These are phyloP conservation scores for Mycena pura DNA, from an alignment of 768 basidiomycete species.

Conservation along the genomic window DNA sequence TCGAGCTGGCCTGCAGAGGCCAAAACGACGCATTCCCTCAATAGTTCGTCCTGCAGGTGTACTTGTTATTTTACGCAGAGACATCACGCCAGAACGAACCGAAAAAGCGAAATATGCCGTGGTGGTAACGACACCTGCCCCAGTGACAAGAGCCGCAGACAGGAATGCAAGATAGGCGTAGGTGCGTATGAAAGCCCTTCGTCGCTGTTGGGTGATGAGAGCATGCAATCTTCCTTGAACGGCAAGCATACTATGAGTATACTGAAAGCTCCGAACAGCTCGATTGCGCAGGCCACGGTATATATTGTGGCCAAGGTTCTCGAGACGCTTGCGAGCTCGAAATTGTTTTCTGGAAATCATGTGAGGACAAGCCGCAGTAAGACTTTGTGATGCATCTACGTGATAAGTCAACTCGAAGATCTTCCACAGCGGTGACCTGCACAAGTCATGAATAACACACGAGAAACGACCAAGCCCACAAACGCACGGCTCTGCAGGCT, in stretches of 20 bases:
- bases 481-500: background rate
- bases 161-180: slow-evolving; percentile 35
- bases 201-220: slow-evolving; percentile 28
- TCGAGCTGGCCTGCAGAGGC: slow-evolving; percentile 40
- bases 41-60: slow-evolving; percentile 42
- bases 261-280: slow-evolving; percentile 35
- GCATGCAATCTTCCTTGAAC: background rate
- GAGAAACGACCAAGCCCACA: background rate
- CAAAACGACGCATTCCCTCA: slow-evolving; percentile 44
- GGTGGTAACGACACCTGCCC: slow-evolving; percentile 43
- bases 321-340: background rate
- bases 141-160: slow-evolving; percentile 43
- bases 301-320: background rate
- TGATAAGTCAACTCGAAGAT: background rate
- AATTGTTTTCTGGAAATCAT: slow-evolving; percentile 1
- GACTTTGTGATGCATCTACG: background rate
- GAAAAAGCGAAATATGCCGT: slow-evolving; percentile 47
- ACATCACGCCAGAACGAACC: slow-evolving; percentile 33
- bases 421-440: slow-evolving; percentile 1
- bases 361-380: background rate
- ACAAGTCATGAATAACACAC: background rate
- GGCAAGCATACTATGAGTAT: slow-evolving; percentile 3
- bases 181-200: slow-evolving; percentile 31
- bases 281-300: slow-evolving; percentile 27
- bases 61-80: background rate